Base-by-base conservation (phyloP, 805 yeast genomes). In the Debaryomyces castellii region DNA sequence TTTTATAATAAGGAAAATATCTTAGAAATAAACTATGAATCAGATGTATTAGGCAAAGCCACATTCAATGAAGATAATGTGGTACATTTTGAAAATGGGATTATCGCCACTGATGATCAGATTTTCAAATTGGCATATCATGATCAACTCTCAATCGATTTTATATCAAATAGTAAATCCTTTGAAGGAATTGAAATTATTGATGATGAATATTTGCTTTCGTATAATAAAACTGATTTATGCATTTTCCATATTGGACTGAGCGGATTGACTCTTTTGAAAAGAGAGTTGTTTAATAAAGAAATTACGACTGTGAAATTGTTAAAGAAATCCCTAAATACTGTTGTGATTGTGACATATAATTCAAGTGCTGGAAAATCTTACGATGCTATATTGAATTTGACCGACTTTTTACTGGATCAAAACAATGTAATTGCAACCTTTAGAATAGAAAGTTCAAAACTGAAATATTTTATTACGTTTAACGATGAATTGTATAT, bases 41-140 rank as follows among this genome's bases (percentile, higher is more conserved):
- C 37, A 7, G 44, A 47, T 11, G 25, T 46, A 5, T 18, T 37
- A 24, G 14, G 37, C 11, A 12, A 16, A 10, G 12, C 22, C 2
- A 12, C 10, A 10, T 33, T 45, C 6, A 9, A 75, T n/a, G 41
- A 40, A 6, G 40, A 41, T 11, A 32, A 44, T 14, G 36, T 53
- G 21, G 38, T 41, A 21, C 44, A 47, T 12, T 47, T 53, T 24
- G 46, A 50, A 34, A 39, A 40, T 2, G 49, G 51, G 2, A 39
- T 51, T 10, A 34, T 51, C 5, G 18, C 50, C 5, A 49, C 53
- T 5, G 43, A 38, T 24, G 43, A 53, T 27, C 41, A 45, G 27
- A 27, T 53, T 10, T 51, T 44, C 17, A 35, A 35, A 20, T 2
- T 35, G 11, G 3, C 17, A 9, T 5, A 35, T 18, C 7, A 20